phyloP scores from a whole-genome alignment of 768 basidiomycete genomes.

The Solioccasus polychromus region DNA sequence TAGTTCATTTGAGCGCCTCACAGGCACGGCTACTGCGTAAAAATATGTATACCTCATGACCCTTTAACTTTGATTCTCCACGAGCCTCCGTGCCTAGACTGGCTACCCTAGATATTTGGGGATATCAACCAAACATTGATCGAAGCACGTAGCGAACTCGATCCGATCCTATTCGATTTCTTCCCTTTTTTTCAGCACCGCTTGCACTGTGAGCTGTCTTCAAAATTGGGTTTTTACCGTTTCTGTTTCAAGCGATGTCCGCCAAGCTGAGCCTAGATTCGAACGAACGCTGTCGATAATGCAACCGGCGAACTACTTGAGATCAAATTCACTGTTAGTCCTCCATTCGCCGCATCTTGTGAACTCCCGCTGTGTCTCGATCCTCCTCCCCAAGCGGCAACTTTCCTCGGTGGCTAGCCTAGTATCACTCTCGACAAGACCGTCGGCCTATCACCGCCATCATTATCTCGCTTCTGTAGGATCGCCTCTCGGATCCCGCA shows the following conservation, averaged over 20 bases:
- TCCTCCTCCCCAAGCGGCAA: conserved; percentile 18
- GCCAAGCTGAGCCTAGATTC: conserved; percentile 4
- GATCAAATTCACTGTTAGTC: conserved; percentile 2
- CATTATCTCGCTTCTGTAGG: conserved; percentile 9
- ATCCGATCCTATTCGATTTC: neutral
- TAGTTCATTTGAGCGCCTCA: neutral
- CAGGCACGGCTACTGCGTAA: conserved; percentile 4
- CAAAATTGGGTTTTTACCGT: neutral
- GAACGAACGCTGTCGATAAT: conserved; percentile 3
- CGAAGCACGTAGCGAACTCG: conserved; percentile 7
- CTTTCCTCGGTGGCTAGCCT: conserved; percentile 17
- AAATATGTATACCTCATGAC: neutral
- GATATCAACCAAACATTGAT: conserved; percentile 8
- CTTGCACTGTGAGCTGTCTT: conserved; percentile 10
- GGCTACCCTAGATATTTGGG: neutral
- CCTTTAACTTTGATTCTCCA: conserved; percentile 6
- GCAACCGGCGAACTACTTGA: conserved; percentile 7
- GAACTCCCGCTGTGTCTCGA: conserved; percentile 11
- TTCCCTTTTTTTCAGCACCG: conserved; percentile 7
- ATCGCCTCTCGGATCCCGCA: conserved; percentile 16
- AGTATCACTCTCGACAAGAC: conserved; percentile 6
- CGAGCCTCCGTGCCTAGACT: conserved; percentile 11
- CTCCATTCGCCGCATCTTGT: conserved; percentile 4
- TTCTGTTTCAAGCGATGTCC: conserved; percentile 13
- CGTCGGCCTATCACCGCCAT: conserved; percentile 29